Evolutionary conservation across 1,284 basidiomycete genomes (phyloP), one percentile per base, ranked within the genome.

Genomic region (Anthracocystis setariae): DNA sequence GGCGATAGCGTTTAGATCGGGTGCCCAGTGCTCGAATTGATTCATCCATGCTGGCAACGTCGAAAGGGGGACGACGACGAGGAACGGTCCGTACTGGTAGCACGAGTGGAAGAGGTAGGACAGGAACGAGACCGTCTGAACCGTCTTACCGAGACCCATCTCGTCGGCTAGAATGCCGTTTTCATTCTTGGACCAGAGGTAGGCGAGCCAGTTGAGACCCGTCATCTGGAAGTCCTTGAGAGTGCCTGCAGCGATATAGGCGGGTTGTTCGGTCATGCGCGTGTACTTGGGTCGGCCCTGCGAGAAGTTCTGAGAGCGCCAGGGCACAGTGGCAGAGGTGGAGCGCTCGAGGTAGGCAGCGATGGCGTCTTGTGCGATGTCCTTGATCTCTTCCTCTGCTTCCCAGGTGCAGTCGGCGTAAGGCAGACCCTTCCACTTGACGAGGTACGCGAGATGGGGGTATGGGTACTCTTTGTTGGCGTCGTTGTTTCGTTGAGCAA

Each of bases 361-460:
- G 77, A 98, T 92, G 61, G 91, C 89, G 7, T 87, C 86, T 50
- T 85, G 81, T 0, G 86, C 86, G 33, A 80, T 84, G 13, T 68
- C 62, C 47, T 89, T 88, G 64, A 96, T 89, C 76, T 94, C 92
- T 61, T 90, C 89, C 49, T 84, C 84, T 23, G 79, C 82, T 55
- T 99, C 96, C 96, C 96, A 99, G 2, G 96, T 98, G 82, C 92
- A 92, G 76, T 97, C 91, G 61, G 92, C 90, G 84, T 99, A 98
- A 79, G 92, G 90, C 76, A 98, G 89, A 37, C 90, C 91, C 80
- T 89, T 90, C 96, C 96, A 99, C 85, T 99, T 98, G 90, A 92
- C 93, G 84, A 96, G 92, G 84, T 97, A 99, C 81, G 95, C 90
- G 39, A 90, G 88, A 58, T 85, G 84, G 3, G 82, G 77, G 54